Conservation (phyloP, 345 rosid genomes). For the Hypericum perforatum region DNA sequence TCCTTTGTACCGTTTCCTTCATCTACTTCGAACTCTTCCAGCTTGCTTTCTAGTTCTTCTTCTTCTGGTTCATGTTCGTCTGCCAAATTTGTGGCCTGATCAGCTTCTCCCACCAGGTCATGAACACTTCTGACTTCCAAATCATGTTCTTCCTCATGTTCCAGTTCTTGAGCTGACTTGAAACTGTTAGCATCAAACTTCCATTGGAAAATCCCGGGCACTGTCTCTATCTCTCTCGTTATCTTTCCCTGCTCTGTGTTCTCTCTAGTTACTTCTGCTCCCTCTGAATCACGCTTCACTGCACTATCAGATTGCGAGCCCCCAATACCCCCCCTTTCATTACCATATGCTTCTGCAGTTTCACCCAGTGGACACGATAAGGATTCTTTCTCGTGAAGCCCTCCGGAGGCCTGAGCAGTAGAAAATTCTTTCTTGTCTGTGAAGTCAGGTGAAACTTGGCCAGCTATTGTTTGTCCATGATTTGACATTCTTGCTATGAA, state of each 20-base stretch:
- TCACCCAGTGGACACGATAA: slow-evolving; percentile 19
- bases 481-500: slow-evolving; percentile 5
- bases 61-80: slow-evolving; percentile 16
- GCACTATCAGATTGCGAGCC: slow-evolving; percentile 9
- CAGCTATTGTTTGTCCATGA: slow-evolving; percentile 12
- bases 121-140: slow-evolving; percentile 14
- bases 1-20: slow-evolving; percentile 22
- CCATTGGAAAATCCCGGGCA: slow-evolving; percentile 19
- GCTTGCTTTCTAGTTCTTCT: slow-evolving; percentile 21
- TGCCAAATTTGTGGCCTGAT: slow-evolving; percentile 5
- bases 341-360: slow-evolving; percentile 26
- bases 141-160: slow-evolving; percentile 27
- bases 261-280: slow-evolving; percentile 24
- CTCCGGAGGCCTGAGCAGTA: slow-evolving; percentile 12
- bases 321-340: slow-evolving; percentile 20
- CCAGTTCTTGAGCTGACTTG: slow-evolving; percentile 20
- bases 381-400: slow-evolving; percentile 15
- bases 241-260: slow-evolving; percentile 20
- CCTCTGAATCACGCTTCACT: slow-evolving; percentile 1
- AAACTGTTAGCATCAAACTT: slow-evolving; percentile 13
- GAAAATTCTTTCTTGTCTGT: slow-evolving; percentile 14
- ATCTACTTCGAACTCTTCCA: slow-evolving; percentile 26
- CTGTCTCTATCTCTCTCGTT: slow-evolving; percentile 25
- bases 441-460: slow-evolving; percentile 15
- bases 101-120: slow-evolving; percentile 19